Percentiles rank a stretch among this genome's conserved stretches.
Evolutionary conservation across 306 rosid genomes (phyloP).

Genomic region (Rubus parviflorus): DNA sequence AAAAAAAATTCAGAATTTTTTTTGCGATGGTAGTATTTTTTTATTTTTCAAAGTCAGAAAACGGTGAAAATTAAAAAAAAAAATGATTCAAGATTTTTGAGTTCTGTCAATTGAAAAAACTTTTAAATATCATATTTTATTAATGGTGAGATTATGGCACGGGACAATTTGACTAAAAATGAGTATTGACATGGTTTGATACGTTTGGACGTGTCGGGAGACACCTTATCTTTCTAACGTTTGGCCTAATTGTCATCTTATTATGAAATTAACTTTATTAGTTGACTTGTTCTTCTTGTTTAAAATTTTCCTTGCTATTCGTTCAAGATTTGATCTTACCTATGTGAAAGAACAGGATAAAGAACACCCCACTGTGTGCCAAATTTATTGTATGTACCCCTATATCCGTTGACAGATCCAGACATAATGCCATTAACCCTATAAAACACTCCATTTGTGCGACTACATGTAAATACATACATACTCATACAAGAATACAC

Average conservation of each 20-base stretch:
- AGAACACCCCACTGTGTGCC: neutral
- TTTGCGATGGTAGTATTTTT: no score
- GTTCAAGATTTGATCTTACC: neutral
- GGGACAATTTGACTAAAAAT: no score
- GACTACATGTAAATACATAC: neutral
- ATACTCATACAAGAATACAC: neutral
- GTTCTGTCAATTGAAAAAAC: no score
- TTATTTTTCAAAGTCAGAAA: no score
- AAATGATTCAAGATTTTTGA: no score
- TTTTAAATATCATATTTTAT: no score
- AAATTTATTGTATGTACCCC: neutral
- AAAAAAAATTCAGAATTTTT: no score
- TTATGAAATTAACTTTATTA: neutral
- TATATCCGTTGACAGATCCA: neutral
- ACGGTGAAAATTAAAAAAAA: no score
- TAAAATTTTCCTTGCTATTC: neutral
- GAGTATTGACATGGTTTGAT: no score
- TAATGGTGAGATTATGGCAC: no score
- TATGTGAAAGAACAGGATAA: neutral
- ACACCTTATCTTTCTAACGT: neutral
- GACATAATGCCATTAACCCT: neutral
- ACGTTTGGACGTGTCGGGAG: no score
- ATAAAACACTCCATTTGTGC: neutral
- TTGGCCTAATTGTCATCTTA: neutral
- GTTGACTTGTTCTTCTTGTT: neutral